phyloP scores from a whole-genome alignment of 306 rosid species.

The Arachis hypogaea region DNA sequence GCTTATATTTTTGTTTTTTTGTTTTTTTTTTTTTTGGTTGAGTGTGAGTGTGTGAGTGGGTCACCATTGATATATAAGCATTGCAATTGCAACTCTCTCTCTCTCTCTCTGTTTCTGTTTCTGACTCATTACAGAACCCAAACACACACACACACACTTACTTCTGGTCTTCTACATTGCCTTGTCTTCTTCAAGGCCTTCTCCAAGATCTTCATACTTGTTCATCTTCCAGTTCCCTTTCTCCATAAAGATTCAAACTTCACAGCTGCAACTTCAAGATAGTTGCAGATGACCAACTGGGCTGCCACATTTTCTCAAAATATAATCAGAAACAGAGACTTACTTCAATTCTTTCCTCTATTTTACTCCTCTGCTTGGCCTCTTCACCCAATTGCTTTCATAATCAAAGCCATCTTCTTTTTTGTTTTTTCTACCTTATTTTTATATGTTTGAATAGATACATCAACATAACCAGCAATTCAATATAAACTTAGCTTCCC shows the following conservation, averaged over 20 bases:
- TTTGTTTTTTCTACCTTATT: background rate
- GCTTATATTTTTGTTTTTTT: too few relatives aligned
- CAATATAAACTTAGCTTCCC: slow-evolving; percentile 13
- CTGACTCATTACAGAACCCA: background rate
- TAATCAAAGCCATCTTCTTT: slow-evolving; percentile 1
- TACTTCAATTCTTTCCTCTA: background rate
- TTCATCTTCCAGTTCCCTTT: background rate
- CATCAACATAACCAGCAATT: slow-evolving; percentile 31
- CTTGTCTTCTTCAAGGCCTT: slow-evolving; percentile 30
- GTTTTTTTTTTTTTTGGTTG: too few relatives aligned
- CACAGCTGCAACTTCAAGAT: slow-evolving; percentile 23
- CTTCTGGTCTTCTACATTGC: slow-evolving; percentile 52
- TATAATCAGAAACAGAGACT: background rate
- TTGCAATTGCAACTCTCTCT: too few relatives aligned
- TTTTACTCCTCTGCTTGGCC: slow-evolving; percentile 17
- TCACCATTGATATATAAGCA: too few relatives aligned
- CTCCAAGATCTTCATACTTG: slow-evolving; percentile 43
- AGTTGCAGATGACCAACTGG: slow-evolving; percentile 27
- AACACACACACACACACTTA: background rate
- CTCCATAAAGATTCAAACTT: slow-evolving; percentile 27
- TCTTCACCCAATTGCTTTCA: slow-evolving; percentile 37
- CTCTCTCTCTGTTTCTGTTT: too few relatives aligned
- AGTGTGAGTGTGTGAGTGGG: too few relatives aligned
- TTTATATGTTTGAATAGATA: slow-evolving; percentile 18
- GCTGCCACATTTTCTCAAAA: background rate